Evolutionary conservation across 2,329 filamentous ascomycete species (phyloP), one percentile per base, ranked within the genome.

Genomic region (Beauveria australis): DNA sequence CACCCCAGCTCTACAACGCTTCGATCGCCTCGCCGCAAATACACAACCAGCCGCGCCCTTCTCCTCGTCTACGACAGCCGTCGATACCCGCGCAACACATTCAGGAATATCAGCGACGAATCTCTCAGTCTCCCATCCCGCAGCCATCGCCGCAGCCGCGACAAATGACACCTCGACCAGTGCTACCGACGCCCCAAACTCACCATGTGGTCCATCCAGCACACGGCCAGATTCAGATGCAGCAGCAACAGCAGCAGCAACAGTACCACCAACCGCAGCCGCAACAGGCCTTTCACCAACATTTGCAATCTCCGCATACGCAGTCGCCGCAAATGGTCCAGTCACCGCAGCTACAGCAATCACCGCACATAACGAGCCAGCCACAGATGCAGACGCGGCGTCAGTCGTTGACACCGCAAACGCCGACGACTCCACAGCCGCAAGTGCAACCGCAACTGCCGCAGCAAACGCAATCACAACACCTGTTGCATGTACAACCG

Each of bases 351-450:
- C 6, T 60, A 51, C 58, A 60, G n/a, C 65, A 65, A 26, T 63
- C 63, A 28, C 59, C 64, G 9, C 58, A 60, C 14, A 54, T 60
- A 16, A 53, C 48, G 16, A 60, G 49, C 28, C 64, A 62, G n/a
- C 64, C 66, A 58, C 61, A 63, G n/a, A 63, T 64, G 28, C 67
- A 65, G 22, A 66, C 66, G 41, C 65, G 63, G 37, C 69, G 26
- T 5, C 57, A 59, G 57, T 49, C 57, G 14, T 9, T 49, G 48
- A 59, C 46, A 46, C 48, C 58, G 30, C 49, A 60, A 60, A 53
- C 49, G 28, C 58, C 52, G 41, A 44, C 48, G 48, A 52, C 40
- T 12, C 51, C 53, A 47, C 47, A 47, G 14, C 53, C 52, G 19
- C 59, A 49, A 44, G 26, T 52, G n/a, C 52, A 55, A 30, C 33